Evolutionary conservation across 805 yeast species (phyloP).

Genomic region (Candida hispaniensis): DNA sequence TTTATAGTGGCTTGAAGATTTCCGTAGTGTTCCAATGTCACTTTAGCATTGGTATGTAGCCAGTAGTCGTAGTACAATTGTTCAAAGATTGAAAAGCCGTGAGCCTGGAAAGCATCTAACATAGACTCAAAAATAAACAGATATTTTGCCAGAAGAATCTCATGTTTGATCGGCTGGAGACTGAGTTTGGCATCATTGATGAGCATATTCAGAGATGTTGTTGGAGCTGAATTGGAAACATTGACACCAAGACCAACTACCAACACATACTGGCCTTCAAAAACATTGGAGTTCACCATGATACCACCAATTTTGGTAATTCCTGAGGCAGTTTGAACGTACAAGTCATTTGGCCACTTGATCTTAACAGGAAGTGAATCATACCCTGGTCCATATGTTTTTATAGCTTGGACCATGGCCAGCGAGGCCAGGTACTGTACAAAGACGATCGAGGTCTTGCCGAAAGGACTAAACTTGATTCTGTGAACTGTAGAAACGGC

Average conservation of each 20-base stretch:
- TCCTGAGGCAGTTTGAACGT: conserved; percentile 26
- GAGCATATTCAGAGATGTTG: conserved; percentile 73
- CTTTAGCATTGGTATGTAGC: conserved; percentile 72
- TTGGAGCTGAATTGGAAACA: conserved; percentile 76
- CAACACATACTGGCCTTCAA: conserved; percentile 48
- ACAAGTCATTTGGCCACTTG: conserved; percentile 97
- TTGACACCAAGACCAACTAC: conserved; percentile 86
- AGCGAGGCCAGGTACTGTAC: conserved; percentile 76
- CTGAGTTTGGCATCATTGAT: conserved; percentile 47
- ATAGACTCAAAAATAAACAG: conserved; percentile 56
- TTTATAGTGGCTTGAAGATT: conserved; percentile 49
- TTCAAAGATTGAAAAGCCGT: conserved; percentile 62
- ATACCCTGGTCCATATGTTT: conserved; percentile 49
- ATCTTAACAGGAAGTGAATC: conserved; percentile 67
- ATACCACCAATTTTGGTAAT: conserved; percentile 77
- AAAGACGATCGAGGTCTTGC: conserved; percentile 44
- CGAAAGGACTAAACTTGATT: conserved; percentile 37
- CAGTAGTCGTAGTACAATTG: conserved; percentile 68
- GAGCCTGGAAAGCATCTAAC: conserved; percentile 38
- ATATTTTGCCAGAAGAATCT: conserved; percentile 53
- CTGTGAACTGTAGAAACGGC: conserved; percentile 67
- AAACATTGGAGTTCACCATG: conserved; percentile 64
- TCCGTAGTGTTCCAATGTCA: conserved; percentile 48
- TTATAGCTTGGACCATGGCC: conserved; percentile 71
- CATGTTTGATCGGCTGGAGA: conserved; percentile 38